phyloP scores from a whole-genome alignment of 495 filamentous ascomycete species.

The Podospora anserina region DNA sequence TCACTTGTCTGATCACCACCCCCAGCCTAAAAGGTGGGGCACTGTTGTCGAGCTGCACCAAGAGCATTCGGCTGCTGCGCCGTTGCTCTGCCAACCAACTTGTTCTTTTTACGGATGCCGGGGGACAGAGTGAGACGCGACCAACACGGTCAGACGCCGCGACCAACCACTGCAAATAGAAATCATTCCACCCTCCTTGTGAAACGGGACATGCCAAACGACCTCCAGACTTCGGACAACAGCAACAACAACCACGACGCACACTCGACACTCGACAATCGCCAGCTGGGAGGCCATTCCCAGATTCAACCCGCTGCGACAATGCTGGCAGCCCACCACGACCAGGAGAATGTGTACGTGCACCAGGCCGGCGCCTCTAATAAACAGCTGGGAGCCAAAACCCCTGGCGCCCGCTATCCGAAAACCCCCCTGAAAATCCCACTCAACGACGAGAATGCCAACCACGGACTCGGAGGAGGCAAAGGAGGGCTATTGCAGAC shows the following conservation, averaged over 20 bases:
- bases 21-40: conserved; percentile 29
- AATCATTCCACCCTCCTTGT: background rate
- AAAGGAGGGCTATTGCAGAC: conserved; percentile 62
- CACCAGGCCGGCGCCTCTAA: conserved; percentile 79
- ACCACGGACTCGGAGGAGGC: conserved; percentile 58
- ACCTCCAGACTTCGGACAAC: background rate
- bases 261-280: background rate
- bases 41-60: background rate
- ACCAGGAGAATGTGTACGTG: conserved; percentile 83
- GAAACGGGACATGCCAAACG: background rate
- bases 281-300: conserved; percentile 20
- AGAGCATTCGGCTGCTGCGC: conserved; percentile 14
- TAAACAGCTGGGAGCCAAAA: conserved; percentile 71
- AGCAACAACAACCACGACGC: background rate
- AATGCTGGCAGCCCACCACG: conserved; percentile 71
- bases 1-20: conserved; percentile 33
- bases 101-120: conserved; percentile 4
- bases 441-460: conserved; percentile 80
- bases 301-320: conserved; percentile 20
- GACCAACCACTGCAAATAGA: conserved; percentile 5
- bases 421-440: conserved; percentile 85
- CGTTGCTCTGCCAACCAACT: conserved; percentile 29
- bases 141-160: conserved; percentile 6
- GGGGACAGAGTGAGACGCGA: background rate
- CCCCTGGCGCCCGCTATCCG: conserved; percentile 68